These are phyloP conservation scores for Sporothrix inflata DNA, from an alignment of 2,329 filamentous ascomycete genomes.

Conservation along the genomic window DNA sequence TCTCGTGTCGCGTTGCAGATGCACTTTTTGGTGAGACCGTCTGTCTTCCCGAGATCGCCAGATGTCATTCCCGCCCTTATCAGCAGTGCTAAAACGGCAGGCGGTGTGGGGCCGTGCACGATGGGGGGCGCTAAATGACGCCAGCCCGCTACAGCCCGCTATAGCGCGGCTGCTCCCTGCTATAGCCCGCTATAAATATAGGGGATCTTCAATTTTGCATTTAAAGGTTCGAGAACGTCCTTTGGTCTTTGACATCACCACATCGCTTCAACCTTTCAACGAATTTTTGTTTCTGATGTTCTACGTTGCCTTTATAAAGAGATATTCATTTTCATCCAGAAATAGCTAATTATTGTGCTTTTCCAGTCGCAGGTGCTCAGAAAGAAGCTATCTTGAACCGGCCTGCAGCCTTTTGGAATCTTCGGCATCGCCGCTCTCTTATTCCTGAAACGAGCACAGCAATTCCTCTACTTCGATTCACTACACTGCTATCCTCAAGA, in stretches of 20 bases:
- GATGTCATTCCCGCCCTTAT: slow-evolving; percentile 16
- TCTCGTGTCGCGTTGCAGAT: neutral
- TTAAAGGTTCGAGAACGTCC: neutral
- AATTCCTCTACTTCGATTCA: neutral
- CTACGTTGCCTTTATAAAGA: neutral
- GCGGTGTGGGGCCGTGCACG: slow-evolving; percentile 26
- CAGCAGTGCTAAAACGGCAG: slow-evolving; percentile 26
- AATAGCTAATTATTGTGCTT: too few relatives aligned
- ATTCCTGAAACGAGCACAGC: neutral
- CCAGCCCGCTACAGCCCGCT: slow-evolving; percentile 9
- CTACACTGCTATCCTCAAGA: neutral
- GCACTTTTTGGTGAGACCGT: slow-evolving; percentile 4
- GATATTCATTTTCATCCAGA: too few relatives aligned
- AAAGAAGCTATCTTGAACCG: too few relatives aligned
- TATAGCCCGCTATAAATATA: neutral
- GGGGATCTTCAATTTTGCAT: neutral
- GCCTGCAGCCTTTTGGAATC: neutral
- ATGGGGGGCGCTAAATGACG: slow-evolving; percentile 14
- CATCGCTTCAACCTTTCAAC: neutral
- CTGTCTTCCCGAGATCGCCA: neutral
- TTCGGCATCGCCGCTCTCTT: too few relatives aligned
- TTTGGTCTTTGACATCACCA: neutral
- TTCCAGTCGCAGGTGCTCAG: too few relatives aligned
- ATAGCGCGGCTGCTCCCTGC: neutral
- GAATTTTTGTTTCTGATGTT: neutral